Conservation (phyloP, 176 grass and related monocot species). For the Stipa capillata region DNA sequence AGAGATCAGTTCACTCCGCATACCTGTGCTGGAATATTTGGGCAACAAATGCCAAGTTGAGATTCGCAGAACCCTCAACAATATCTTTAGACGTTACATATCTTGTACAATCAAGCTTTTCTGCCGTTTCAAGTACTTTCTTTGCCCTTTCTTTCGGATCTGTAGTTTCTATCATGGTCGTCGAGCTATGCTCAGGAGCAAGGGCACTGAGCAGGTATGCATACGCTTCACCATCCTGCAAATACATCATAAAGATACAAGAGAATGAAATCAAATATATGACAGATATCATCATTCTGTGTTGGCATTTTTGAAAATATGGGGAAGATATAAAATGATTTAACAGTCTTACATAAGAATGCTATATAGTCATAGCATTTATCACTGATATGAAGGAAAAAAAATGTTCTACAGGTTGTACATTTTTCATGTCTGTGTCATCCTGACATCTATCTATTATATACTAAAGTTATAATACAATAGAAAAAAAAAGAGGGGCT, state of each 20-base stretch:
- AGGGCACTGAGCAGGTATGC: slow-evolving; percentile 90
- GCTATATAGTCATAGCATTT: neutral
- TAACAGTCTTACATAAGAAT: neutral
- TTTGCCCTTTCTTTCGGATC: slow-evolving; percentile 94
- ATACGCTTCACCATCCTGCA: slow-evolving; percentile 95
- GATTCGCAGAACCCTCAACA: slow-evolving; percentile 89
- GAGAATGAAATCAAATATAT: neutral
- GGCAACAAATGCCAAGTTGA: slow-evolving; percentile 97
- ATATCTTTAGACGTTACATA: slow-evolving; percentile 93
- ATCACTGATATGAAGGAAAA: neutral
- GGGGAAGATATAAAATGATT: neutral
- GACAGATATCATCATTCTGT: neutral
- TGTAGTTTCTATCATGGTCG: slow-evolving; percentile 55
- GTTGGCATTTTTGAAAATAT: neutral
- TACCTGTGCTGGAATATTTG: slow-evolving; percentile 97
- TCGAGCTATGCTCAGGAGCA: slow-evolving; percentile 68
- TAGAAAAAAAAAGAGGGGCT: too few species aligned
- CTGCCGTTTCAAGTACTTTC: slow-evolving; percentile 86
- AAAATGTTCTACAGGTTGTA: neutral
- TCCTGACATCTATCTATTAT: neutral
- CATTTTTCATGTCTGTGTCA: neutral
- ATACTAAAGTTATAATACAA: too few species aligned
- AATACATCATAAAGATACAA: slow-evolving; percentile 12
- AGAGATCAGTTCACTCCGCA: neutral
- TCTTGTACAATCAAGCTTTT: slow-evolving; percentile 85